phyloP scores from a whole-genome alignment of 2,329 filamentous ascomycete species.

The Trichoderma sp. region DNA sequence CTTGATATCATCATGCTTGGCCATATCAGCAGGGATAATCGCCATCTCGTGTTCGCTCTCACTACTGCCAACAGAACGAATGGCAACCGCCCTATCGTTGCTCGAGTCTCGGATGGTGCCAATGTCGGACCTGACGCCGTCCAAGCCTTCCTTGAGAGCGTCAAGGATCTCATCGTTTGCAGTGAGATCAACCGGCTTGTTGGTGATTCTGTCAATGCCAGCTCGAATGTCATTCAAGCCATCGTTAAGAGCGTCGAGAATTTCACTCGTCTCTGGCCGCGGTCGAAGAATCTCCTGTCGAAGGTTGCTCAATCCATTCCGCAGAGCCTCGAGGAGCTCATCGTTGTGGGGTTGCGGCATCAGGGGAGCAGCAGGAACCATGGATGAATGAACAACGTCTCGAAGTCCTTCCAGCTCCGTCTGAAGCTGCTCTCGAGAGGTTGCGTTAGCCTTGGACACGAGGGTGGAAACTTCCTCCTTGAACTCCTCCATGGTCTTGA shows the following conservation, averaged over 20 bases:
- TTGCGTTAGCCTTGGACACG: constrained; percentile 34
- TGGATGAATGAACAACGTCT: constrained; percentile 68
- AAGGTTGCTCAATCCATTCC: constrained; percentile 69
- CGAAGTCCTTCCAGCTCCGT: constrained; percentile 80
- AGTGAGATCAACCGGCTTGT: constrained; percentile 78
- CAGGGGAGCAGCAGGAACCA: constrained; percentile 58
- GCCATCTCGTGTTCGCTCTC: constrained; percentile 26
- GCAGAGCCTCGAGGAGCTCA: constrained; percentile 69
- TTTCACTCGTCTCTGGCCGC: constrained; percentile 73
- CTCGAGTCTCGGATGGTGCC: constrained; percentile 65
- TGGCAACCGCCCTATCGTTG: constrained; percentile 50
- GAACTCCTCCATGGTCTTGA: constrained; percentile 63
- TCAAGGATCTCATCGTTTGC: constrained; percentile 88
- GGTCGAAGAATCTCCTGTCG: constrained; percentile 69
- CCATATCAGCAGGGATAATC: constrained; percentile 44
- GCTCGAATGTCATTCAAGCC: constrained; percentile 73
- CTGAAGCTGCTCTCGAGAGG: constrained; percentile 64
- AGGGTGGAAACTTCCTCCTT: constrained; percentile 55
- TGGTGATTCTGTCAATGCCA: constrained; percentile 72
- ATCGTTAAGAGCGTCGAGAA: constrained; percentile 85
- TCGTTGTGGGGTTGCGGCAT: constrained; percentile 43
- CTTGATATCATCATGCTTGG: constrained; percentile 73
- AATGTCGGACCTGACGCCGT: constrained; percentile 72
- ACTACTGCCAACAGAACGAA: constrained; percentile 37
- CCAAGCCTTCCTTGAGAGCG: constrained; percentile 77